These are phyloP conservation scores for Delitschia confertaspora DNA, from an alignment of 495 filamentous ascomycete genomes.

Conservation along the genomic window DNA sequence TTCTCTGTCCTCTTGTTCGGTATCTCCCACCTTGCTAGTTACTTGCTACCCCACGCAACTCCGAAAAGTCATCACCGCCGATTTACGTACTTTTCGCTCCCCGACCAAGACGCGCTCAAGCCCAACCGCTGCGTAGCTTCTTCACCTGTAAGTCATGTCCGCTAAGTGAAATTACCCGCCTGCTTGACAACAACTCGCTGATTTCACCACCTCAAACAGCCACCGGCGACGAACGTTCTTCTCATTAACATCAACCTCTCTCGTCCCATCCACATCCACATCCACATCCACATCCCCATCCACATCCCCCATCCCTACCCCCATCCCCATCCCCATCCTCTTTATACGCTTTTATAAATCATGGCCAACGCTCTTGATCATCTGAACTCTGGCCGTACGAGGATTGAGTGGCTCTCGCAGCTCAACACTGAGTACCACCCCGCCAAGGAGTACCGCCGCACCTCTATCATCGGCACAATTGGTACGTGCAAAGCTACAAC, in stretches of 20 bases:
- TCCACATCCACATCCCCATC: not conserved
- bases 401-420: conserved; percentile 85
- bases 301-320: not conserved
- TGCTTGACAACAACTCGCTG: not conserved
- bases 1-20: not conserved
- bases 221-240: too few relatives aligned
- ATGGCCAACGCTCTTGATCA: conserved; percentile 72
- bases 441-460: conserved; percentile 79
- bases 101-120: conserved; percentile 5
- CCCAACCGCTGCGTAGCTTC: not conserved
- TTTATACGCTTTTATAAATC: conserved; percentile 14
- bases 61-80: not conserved
- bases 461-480: conserved; percentile 98
- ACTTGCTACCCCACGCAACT: conserved; percentile 17
- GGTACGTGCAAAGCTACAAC: conserved; percentile 40
- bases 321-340: not conserved
- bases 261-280: not conserved
- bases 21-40: not conserved
- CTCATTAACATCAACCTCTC: not conserved
- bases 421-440: conserved; percentile 72
- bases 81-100: conserved; percentile 15
- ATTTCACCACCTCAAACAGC: too few relatives aligned
- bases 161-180: not conserved
- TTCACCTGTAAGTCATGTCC: not conserved
- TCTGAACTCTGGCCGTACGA: conserved; percentile 63